Evolutionary conservation across 805 yeast genomes (phyloP).

Genomic region (Lipomyces oligophaga): DNA sequence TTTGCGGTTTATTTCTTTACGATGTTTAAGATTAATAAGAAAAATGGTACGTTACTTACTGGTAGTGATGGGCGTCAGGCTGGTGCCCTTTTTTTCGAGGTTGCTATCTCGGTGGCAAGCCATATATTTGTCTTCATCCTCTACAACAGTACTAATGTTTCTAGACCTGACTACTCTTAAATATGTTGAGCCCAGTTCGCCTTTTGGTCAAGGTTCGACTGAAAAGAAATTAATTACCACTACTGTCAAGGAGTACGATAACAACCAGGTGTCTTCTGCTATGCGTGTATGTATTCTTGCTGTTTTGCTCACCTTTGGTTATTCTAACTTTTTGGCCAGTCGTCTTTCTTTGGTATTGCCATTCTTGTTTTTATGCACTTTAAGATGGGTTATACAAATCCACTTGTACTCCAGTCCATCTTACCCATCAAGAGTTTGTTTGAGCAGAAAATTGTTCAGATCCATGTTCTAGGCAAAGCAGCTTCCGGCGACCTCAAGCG

Average conservation of each 20-base stretch:
- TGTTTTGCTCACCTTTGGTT: neutral
- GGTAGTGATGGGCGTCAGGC: neutral
- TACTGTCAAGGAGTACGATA: conserved; percentile 91
- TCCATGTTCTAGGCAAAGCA: conserved; percentile 77
- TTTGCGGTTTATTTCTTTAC: conserved; percentile 64
- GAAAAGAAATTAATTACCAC: conserved; percentile 77
- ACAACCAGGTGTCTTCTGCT: conserved; percentile 74
- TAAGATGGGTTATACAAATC: conserved; percentile 96
- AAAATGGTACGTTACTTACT: conserved; percentile 52
- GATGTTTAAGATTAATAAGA: conserved; percentile 55
- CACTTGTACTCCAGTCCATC: conserved; percentile 89
- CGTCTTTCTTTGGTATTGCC: conserved; percentile 82
- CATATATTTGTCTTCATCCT: too few species aligned
- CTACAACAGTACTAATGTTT: too few species aligned
- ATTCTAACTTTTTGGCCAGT: conserved; percentile 37
- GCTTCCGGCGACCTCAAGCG: conserved; percentile 90
- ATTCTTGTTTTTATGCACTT: conserved; percentile 99
- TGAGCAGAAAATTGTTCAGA: conserved; percentile 85
- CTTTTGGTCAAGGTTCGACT: conserved; percentile 72
- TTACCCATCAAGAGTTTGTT: conserved; percentile 85
- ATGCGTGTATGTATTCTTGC: conserved; percentile 40
- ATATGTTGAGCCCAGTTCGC: conserved; percentile 79
- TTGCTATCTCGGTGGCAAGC: too few species aligned
- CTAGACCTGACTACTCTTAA: conserved; percentile 78
- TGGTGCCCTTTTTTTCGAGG: too few species aligned